A percentile compares a stretch with the other conserved stretches of the same genome.
Conservation (phyloP, 495 filamentous ascomycete genomes). For the Hypoxylon trugodes region DNA sequence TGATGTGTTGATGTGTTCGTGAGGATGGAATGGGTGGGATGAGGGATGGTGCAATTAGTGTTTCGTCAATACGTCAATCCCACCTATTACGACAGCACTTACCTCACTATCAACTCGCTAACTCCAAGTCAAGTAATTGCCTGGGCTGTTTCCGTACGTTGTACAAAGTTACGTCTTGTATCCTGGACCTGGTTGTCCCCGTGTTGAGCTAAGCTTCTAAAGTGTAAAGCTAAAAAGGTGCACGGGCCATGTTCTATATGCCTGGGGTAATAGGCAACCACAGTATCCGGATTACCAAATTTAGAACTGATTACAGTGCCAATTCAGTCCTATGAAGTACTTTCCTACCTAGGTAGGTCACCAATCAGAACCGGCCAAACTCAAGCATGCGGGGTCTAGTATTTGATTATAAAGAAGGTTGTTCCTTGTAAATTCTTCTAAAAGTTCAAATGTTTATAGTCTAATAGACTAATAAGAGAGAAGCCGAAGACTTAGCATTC, state of each 20-base stretch:
- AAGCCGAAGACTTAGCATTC: too few species aligned
- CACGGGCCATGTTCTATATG: constrained; percentile 11
- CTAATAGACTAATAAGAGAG: too few species aligned
- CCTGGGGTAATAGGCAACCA: background rate
- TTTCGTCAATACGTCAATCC: too few species aligned
- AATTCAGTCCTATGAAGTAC: background rate
- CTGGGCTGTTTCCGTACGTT: too few species aligned
- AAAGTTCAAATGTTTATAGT: too few species aligned
- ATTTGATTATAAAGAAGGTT: too few species aligned
- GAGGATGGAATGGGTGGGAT: background rate
- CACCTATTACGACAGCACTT: background rate
- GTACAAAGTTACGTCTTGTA: background rate
- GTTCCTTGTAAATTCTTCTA: too few species aligned
- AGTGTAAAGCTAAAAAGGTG: background rate
- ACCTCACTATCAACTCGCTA: too few species aligned
- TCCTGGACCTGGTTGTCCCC: background rate
- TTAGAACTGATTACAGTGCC: constrained; percentile 9
- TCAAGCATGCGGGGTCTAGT: too few species aligned
- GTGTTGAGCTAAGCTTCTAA: constrained; percentile 15
- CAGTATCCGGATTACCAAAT: constrained; percentile 27
- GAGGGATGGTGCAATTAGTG: background rate
- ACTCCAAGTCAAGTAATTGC: too few species aligned
- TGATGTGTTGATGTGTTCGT: constrained; percentile 16
- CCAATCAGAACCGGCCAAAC: too few species aligned
- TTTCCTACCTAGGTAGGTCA: background rate